phyloP scores from a whole-genome alignment of 1,139 yeast species.

The Tardiomyces depauwii region DNA sequence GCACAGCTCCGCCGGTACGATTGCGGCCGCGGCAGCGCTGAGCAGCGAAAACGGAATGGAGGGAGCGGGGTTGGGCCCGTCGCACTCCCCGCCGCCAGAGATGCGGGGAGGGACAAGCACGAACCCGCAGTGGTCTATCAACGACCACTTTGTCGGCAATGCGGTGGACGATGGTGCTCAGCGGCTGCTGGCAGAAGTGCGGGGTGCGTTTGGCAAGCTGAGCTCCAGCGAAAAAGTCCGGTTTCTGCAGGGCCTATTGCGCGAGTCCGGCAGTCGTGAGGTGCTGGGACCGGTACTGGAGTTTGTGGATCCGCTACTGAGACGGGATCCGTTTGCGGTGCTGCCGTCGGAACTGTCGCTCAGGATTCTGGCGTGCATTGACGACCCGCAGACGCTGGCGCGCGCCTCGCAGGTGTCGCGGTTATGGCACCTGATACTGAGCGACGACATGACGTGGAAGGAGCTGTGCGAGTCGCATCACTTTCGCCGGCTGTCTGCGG shows the following conservation, averaged over 20 bases:
- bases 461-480: slow-evolving; percentile 30
- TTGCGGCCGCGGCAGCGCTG: neutral
- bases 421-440: slow-evolving; percentile 29
- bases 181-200: slow-evolving; percentile 3
- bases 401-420: slow-evolving; percentile 34
- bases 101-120: neutral
- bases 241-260: slow-evolving; percentile 20
- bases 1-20: neutral
- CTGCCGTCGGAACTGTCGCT: slow-evolving; percentile 76
- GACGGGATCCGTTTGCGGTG: slow-evolving; percentile 75
- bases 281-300: slow-evolving; percentile 58
- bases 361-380: slow-evolving; percentile 74
- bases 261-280: slow-evolving; percentile 29
- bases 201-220: slow-evolving; percentile 9
- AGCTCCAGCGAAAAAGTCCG: slow-evolving; percentile 10
- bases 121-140: neutral
- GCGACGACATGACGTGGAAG: slow-evolving; percentile 34
- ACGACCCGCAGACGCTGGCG: slow-evolving; percentile 35
- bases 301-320: slow-evolving; percentile 64
- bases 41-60: no score
- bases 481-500: slow-evolving; percentile 28
- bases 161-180: neutral
- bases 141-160: neutral
- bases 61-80: no score
- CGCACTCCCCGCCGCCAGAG: neutral